Conservation (phyloP, 176 grass and related monocot genomes). For the Aechmea fasciata region DNA sequence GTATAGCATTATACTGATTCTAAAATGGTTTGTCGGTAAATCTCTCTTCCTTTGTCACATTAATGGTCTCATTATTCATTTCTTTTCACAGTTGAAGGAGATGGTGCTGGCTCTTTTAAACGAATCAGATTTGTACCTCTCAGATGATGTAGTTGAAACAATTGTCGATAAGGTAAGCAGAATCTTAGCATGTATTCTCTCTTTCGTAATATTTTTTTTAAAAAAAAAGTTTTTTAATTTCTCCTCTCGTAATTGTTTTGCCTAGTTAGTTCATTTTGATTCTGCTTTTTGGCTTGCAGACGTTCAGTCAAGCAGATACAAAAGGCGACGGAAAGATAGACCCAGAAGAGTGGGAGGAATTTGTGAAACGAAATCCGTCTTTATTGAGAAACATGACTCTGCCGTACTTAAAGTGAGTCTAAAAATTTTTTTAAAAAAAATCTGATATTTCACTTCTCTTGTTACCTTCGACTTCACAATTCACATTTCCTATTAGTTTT, state of each 20-base stretch:
- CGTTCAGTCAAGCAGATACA: constrained; percentile 61
- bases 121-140: constrained; percentile 53
- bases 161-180: constrained; percentile 67
- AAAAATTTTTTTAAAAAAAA: background rate
- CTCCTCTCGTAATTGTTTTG: background rate
- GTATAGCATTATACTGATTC: background rate
- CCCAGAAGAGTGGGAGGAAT: constrained; percentile 56
- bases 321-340: constrained; percentile 82
- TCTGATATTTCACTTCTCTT: background rate
- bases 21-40: background rate
- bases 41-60: background rate
- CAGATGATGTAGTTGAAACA: constrained; percentile 31
- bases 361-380: constrained; percentile 58
- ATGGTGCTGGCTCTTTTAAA: constrained; percentile 64
- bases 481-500: constrained; percentile 1
- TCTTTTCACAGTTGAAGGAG: constrained; percentile 43
- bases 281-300: constrained; percentile 30
- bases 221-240: background rate
- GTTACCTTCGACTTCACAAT: constrained; percentile 8
- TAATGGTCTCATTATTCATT: background rate
- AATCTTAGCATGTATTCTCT: background rate
- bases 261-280: background rate
- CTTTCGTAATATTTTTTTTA: background rate
- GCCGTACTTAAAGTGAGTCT: constrained; percentile 60
- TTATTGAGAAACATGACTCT: constrained; percentile 71